Conservation (phyloP, 2,329 filamentous ascomycete genomes). For the Sarocladiaceae sp. region DNA sequence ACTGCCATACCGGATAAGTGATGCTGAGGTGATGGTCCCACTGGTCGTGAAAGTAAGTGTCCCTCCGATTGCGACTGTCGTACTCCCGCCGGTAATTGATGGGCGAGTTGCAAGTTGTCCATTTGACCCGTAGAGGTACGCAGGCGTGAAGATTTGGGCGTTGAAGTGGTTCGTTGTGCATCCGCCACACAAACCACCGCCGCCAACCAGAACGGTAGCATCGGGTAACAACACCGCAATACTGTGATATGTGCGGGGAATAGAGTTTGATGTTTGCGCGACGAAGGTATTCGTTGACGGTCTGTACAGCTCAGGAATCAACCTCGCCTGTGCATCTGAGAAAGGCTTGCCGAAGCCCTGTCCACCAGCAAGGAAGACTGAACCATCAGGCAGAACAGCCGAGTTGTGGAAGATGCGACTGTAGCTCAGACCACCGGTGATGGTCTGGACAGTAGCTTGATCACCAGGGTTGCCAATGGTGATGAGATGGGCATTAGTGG, state of each 20-base stretch:
- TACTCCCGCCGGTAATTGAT: conserved; percentile 15
- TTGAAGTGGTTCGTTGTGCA: conserved; percentile 10
- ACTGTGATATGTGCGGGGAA: conserved; percentile 46
- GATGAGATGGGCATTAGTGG: conserved; percentile 42
- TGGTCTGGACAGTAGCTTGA: neutral
- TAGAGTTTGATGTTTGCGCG: conserved; percentile 29
- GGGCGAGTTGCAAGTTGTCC: conserved; percentile 27
- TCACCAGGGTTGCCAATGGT: conserved; percentile 33
- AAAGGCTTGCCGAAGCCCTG: conserved; percentile 38
- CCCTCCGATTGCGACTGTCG: neutral
- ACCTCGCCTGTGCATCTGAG: conserved; percentile 35
- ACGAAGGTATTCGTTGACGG: conserved; percentile 29
- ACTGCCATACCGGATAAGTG: conserved; percentile 44
- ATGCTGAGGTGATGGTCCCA: conserved; percentile 17
- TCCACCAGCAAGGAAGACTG: conserved; percentile 43
- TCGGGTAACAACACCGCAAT: conserved; percentile 45
- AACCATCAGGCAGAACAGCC: conserved; percentile 45
- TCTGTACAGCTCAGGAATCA: conserved; percentile 42
- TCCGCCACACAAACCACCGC: conserved; percentile 39
- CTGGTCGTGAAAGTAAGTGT: conserved; percentile 15
- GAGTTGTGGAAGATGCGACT: conserved; percentile 40
- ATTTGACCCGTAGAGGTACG: conserved; percentile 47
- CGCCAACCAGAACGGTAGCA: conserved; percentile 45
- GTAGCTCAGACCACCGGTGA: conserved; percentile 25
- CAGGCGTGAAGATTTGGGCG: conserved; percentile 41